Evolutionary conservation across 495 filamentous ascomycete species (phyloP), one percentile per base, ranked within the genome.

Genomic region (Penicillium taxi): DNA sequence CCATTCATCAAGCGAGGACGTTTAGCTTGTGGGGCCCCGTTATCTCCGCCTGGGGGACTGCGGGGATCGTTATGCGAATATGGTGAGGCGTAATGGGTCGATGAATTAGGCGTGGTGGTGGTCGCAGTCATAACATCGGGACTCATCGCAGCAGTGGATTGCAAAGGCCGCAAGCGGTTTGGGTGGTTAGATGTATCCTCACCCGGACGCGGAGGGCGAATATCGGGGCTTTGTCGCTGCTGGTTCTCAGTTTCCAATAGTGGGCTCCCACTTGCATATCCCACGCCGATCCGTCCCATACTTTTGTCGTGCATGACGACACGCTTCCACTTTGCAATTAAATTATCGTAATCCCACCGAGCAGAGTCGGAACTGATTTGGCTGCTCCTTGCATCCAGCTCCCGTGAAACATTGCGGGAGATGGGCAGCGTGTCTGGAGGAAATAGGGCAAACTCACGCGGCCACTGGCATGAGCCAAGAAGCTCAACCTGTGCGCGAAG

Each of bases 401-500:
- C 67, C 15, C 59, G 53, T 9, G 64, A 51, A 8, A 71, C 56
- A 11, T 71, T 67, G 0, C 66, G 52, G 11, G 72, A 56, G 1
- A 91, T 41, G 3, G 75, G 76, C 3, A 87, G 56, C 1, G 71
- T 81, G 19, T 74, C 63, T 0, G 84, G 78, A 1, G 77, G 73
- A 21, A 73, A 64, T n/a, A 81, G 64, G 15, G 73, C 73, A 49
- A 83, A 84, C 46, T 89, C 82, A 5, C 77, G 68, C 6, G 82
- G 80, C 50, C 83, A 78, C 48, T 86, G 78, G 35, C 76, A 71
- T 13, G 74, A 69, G 26, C 72, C 78, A 4, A 88, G 60, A 14
- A 79, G 72, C 31, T 86, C 80, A 14, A 86, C 69, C 50, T 86
- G 80, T 0, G 65, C 58, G 35, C 77, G 80, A 14, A 91, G 71